Evolutionary conservation across 2,329 filamentous ascomycete species (phyloP), one percentile per base, ranked within the genome.

Genomic region (Tricladium varicosporioides): DNA sequence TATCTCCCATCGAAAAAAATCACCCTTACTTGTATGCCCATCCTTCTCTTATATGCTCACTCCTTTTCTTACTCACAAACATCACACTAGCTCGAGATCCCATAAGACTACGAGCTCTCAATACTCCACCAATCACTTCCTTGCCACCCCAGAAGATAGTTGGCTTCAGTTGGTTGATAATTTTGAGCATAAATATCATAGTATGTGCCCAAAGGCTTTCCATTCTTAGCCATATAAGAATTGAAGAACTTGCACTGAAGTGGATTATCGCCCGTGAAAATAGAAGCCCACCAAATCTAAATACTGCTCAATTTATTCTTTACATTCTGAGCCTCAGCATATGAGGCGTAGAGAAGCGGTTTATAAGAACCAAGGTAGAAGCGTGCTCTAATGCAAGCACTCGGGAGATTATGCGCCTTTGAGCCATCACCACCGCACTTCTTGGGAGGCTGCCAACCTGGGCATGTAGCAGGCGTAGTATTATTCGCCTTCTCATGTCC

Each of bases 201-300:
- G 58, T 73, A 71, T 11, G 71, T 70, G n/a, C 73, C 73, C 27
- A 70, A 57, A 1, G 71, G 64, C 31, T 57, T 52, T 13, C 70
- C 70, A 58, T 76, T 70, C 57, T 69, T 67, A 22, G 74, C 57
- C 51, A 76, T 63, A 58, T 73, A 77, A 0, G 71, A 66, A 50
- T 73, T 73, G 64, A 75, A 73, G 69, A 72, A 73, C 14, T 60
- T 63, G 54, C 64, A 66, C 47, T 54, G 47, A 10, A 43, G 51
- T 1, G 61, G 53, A 42, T 56, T 55, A 16, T 60, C 61, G 18
- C 45, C 57, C 36, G 46, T 46, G 19, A 15, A 52, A 18, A 44
- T 15, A 13, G 40, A 33, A 16, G 54, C 14, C 22, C 19, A 53
- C 19, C 43, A 53, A 15, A 33, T 10, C 51, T 45, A 61, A 5